A percentile compares a stretch with the other conserved stretches of the same genome.
phyloP scores from a whole-genome alignment of 139 green algal species.

The Haematococcus sp. region DNA sequence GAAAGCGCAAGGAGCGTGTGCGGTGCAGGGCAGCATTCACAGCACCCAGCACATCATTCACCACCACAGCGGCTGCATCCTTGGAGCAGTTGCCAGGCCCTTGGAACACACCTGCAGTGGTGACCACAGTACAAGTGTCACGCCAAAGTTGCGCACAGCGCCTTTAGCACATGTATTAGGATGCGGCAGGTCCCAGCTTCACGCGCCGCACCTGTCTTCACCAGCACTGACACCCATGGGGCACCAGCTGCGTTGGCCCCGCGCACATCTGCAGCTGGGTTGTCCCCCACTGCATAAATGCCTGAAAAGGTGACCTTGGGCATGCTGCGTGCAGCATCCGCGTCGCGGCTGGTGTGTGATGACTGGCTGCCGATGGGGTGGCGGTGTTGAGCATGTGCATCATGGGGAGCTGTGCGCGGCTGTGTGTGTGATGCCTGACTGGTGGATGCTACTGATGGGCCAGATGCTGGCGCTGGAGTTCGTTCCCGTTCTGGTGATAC shows the following conservation, averaged over 20 bases:
- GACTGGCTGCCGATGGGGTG: not conserved
- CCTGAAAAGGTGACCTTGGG: constrained; percentile 29
- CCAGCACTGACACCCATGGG: constrained; percentile 80
- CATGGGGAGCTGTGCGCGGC: not conserved
- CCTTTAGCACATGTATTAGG: not conserved
- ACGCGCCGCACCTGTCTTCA: constrained; percentile 59
- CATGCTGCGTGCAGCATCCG: not conserved
- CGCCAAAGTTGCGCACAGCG: not conserved
- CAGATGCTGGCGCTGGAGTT: too few species aligned
- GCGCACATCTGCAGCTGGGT: constrained; percentile 72
- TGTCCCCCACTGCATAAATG: constrained; percentile 83
- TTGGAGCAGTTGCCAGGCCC: constrained; percentile 47
- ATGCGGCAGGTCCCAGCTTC: not conserved
- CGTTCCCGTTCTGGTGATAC: too few species aligned
- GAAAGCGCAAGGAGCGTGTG: constrained; percentile 41
- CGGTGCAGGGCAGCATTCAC: constrained; percentile 67
- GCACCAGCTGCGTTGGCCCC: constrained; percentile 63
- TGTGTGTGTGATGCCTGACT: not conserved
- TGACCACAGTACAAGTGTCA: not conserved
- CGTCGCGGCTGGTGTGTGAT: not conserved
- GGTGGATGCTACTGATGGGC: not conserved
- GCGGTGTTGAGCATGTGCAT: not conserved
- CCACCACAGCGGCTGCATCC: constrained; percentile 63
- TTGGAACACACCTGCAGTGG: constrained; percentile 59
- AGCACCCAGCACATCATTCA: constrained; percentile 63